Conservation (phyloP, 2,329 filamentous ascomycete genomes). For the Aspergillus ochraceoroseus region DNA sequence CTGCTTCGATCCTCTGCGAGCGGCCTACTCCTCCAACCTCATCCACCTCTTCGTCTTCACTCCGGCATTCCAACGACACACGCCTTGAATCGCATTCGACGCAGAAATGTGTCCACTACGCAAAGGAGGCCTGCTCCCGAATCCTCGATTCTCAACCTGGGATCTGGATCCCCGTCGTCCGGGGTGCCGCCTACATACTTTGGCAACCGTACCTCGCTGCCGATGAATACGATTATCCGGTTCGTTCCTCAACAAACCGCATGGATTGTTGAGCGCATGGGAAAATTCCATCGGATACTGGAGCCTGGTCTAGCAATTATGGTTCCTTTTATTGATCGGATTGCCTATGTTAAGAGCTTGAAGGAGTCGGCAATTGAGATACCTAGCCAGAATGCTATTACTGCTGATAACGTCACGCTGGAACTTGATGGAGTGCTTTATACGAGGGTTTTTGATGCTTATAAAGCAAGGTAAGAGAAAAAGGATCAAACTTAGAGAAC, state of each 20-base stretch:
- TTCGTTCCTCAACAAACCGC: slow-evolving; percentile 99
- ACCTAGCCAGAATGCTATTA: slow-evolving; percentile 94
- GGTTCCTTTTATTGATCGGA: slow-evolving; percentile 85
- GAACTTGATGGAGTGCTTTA: slow-evolving; percentile 95
- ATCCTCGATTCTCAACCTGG: slow-evolving; percentile 32
- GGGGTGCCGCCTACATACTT: slow-evolving; percentile 66
- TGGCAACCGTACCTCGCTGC: slow-evolving; percentile 59
- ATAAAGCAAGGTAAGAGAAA: slow-evolving; percentile 90
- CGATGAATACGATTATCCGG: slow-evolving; percentile 88
- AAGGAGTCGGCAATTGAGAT: slow-evolving; percentile 97
- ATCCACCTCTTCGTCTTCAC: slow-evolving; percentile 20
- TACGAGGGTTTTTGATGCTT: slow-evolving; percentile 93
- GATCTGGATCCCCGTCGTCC: slow-evolving; percentile 23
- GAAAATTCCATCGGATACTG: slow-evolving; percentile 89
- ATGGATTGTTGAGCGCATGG: slow-evolving; percentile 99
- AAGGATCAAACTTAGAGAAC: too few species aligned
- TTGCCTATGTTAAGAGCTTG: slow-evolving; percentile 95
- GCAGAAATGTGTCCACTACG: slow-evolving; percentile 31
- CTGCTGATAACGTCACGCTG: slow-evolving; percentile 94
- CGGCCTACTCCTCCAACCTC: slow-evolving; percentile 22
- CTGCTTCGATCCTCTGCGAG: slow-evolving; percentile 29
- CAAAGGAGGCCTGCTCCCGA: slow-evolving; percentile 30
- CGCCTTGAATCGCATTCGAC: slow-evolving; percentile 25
- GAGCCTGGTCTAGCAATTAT: slow-evolving; percentile 86
- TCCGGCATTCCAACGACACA: slow-evolving; percentile 19